These are phyloP conservation scores for Emergomyces africanus DNA, from an alignment of 2,329 filamentous ascomycete species.

Conservation along the genomic window DNA sequence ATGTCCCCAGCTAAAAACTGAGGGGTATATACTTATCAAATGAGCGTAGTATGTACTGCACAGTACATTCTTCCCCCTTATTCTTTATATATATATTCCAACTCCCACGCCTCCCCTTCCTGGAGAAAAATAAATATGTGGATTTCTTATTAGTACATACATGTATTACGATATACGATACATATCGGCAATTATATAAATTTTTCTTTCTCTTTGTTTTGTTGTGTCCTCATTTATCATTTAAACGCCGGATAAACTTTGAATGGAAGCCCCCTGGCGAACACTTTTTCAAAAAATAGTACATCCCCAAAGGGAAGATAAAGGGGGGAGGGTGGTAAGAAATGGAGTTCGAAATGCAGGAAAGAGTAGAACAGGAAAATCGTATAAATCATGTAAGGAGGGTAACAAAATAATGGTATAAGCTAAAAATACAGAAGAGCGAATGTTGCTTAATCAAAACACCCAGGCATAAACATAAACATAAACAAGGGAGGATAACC, in stretches of 20 bases:
- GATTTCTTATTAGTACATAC: background rate
- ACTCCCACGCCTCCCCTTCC: too few species aligned
- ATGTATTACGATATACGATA: background rate
- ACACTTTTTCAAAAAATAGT: too few species aligned
- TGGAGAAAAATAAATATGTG: too few species aligned
- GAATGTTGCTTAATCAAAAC: background rate
- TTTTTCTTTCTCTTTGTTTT: background rate
- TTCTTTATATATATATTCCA: too few species aligned
- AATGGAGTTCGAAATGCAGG: background rate
- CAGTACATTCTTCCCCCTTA: too few species aligned
- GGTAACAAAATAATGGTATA: background rate
- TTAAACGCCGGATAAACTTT: background rate
- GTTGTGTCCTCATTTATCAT: background rate
- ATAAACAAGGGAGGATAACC: background rate
- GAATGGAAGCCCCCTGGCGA: too few species aligned
- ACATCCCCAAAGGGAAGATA: background rate
- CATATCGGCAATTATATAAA: background rate
- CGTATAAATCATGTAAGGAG: background rate
- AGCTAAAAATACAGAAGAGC: background rate
- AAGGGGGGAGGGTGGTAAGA: too few species aligned
- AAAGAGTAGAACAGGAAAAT: background rate
- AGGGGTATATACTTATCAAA: too few species aligned
- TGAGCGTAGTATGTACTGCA: too few species aligned
- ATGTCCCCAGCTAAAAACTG: too few species aligned
- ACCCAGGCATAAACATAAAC: background rate